A percentile compares a stretch with the other conserved stretches of the same genome.
These are phyloP conservation scores for Tripterygium wilfordii DNA, from an alignment of 177 flowering plant species.

Conservation along the genomic window DNA sequence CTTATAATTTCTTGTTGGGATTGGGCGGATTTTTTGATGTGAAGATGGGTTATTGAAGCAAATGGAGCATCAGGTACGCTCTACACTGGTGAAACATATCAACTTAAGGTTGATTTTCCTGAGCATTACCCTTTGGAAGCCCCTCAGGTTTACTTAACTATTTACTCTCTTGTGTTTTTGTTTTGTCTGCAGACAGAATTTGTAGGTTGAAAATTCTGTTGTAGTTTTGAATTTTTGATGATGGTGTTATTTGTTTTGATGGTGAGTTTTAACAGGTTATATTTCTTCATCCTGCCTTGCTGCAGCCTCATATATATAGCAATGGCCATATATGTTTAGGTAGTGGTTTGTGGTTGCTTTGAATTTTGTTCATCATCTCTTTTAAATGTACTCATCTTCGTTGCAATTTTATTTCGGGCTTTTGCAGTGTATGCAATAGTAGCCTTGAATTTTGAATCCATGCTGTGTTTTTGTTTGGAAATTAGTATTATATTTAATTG, in stretches of 20 bases:
- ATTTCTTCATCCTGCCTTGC: slow-evolving; percentile 82
- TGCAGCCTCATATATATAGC: slow-evolving; percentile 96
- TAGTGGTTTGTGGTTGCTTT: slow-evolving; percentile 16
- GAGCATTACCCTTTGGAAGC: slow-evolving; percentile 99
- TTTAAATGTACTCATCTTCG: neutral
- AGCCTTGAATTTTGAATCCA: no score
- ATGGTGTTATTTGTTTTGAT: neutral
- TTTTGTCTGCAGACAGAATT: neutral
- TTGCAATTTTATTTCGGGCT: neutral
- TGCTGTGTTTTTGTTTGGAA: no score
- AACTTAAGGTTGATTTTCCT: slow-evolving; percentile 87
- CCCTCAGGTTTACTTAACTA: slow-evolving; percentile 59
- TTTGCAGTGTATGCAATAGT: no score
- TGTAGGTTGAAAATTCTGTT: slow-evolving; percentile 2
- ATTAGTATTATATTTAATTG: no score
- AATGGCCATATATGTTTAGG: slow-evolving; percentile 98
- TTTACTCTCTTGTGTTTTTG: neutral
- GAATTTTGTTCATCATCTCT: neutral
- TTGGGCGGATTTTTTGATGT: slow-evolving; percentile 1
- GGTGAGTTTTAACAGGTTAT: slow-evolving; percentile 51
- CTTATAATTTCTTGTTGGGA: no score
- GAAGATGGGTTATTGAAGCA: slow-evolving; percentile 78
- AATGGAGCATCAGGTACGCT: slow-evolving; percentile 84
- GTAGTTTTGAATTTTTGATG: neutral
- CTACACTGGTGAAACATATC: slow-evolving; percentile 60